A percentile compares a stretch with the other conserved stretches of the same genome.
Evolutionary conservation across 2,329 filamentous ascomycete species (phyloP).

Genomic region (Orbilia quercus): DNA sequence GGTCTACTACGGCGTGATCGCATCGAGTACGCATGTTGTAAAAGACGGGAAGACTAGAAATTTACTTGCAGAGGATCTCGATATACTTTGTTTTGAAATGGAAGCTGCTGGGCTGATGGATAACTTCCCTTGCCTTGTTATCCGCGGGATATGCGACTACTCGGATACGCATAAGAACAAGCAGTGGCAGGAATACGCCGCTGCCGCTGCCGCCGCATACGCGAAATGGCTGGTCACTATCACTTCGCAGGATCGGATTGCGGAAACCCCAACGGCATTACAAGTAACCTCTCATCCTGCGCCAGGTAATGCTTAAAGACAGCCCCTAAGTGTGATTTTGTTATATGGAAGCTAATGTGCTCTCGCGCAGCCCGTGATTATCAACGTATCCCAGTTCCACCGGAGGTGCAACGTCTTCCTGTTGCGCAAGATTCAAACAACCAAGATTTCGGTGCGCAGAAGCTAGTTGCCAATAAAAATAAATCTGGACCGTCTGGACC

Average conservation of each 20-base stretch:
- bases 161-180: slow-evolving; percentile 26
- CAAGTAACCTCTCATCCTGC: slow-evolving; percentile 10
- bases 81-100: slow-evolving; percentile 30
- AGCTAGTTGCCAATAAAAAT: no score
- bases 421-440: no score
- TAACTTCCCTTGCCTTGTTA: slow-evolving; percentile 21
- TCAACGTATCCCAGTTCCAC: neutral
- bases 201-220: slow-evolving; percentile 12
- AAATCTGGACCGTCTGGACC: no score
- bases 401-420: neutral
- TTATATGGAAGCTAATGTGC: no score
- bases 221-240: slow-evolving; percentile 17
- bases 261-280: slow-evolving; percentile 9
- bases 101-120: slow-evolving; percentile 26
- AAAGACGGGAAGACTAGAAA: slow-evolving; percentile 13
- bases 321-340: no score
- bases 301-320: neutral
- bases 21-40: slow-evolving; percentile 20
- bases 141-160: slow-evolving; percentile 38
- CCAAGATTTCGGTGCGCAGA: no score
- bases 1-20: slow-evolving; percentile 30
- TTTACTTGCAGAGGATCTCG: slow-evolving; percentile 11
- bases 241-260: slow-evolving; percentile 8
- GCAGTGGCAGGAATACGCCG: slow-evolving; percentile 33
- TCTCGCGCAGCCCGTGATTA: neutral